Evolutionary conservation across 169 alveolate genomes (phyloP), one percentile per base, ranked within the genome.

Genomic region (Plasmodium blacklocki): DNA sequence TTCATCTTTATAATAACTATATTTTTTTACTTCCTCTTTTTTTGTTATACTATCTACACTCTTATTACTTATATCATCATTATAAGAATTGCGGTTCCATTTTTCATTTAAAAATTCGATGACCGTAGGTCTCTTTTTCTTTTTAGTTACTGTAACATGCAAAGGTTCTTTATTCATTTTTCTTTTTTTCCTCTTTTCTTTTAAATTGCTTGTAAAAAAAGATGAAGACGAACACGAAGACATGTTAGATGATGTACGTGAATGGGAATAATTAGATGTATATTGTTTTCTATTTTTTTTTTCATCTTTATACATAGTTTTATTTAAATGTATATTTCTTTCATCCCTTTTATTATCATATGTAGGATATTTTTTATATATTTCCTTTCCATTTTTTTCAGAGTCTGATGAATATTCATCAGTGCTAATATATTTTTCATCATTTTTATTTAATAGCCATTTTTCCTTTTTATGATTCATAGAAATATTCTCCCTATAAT

Each of bases 81-180:
- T 60, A 67, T 59, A 45, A 2, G 89, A 78, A 59, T n/a, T 14
- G 50, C 78, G 21, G 60, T 78, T 78, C 89, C 89, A 78, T 5
- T 78, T 78, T 68, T 68, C 73, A 78, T 78, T 66, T 59, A 78
- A 29, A 66, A 78, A 78, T 12, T 78, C 89, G 1, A 78, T 78
- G n/a, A 78, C 89, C 6, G 89, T 78, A 47, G 89, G 89, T 29
- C 89, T 78, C 45, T 23, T 78, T 58, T 59, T 78, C 19, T 52
- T 78, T 9, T 23, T 59, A 26, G 2, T 45, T 2, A 64, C 58
- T n/a, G 73, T 72, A 23, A 47, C 43, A 8, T 14, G n/a, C 21
- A 74, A 29, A 3, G 52, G 21, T 63, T 68, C 75, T 21, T 43
- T 76, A n/a, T 43, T 58, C 76, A 49, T 52, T 18, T 73, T 56